These are phyloP conservation scores for Tricholoma sp. DNA, from an alignment of 768 basidiomycete species.

Conservation along the genomic window DNA sequence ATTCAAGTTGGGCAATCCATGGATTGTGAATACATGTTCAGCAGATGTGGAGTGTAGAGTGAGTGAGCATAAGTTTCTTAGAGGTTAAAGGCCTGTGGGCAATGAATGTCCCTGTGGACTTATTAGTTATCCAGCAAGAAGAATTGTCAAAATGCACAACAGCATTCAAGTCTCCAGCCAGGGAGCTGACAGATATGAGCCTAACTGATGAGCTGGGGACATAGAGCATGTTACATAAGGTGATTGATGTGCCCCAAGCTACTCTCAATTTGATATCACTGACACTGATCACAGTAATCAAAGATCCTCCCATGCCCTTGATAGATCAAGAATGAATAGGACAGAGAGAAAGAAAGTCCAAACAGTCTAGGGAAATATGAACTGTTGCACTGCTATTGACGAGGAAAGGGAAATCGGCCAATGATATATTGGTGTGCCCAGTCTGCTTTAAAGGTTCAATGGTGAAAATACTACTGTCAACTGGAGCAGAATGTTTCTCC, in stretches of 20 bases:
- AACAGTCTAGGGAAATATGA: constrained; percentile 16
- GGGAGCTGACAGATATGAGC: constrained; percentile 17
- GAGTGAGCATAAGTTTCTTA: not conserved
- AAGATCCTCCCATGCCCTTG: constrained; percentile 17
- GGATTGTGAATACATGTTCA: not conserved
- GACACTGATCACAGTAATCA: constrained; percentile 18
- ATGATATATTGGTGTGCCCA: not conserved
- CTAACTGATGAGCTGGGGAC: constrained; percentile 16
- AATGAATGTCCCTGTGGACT: not conserved
- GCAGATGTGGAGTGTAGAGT: not conserved
- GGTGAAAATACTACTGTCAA: no score
- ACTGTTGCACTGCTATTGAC: constrained; percentile 11
- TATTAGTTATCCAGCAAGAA: not conserved
- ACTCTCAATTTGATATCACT: constrained; percentile 18
- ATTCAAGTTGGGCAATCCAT: not conserved
- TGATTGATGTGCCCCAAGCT: constrained; percentile 8
- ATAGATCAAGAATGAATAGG: constrained; percentile 17
- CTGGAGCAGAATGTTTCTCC: not conserved
- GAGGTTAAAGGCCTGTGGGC: not conserved
- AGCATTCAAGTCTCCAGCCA: constrained; percentile 4
- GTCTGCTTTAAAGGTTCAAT: not conserved
- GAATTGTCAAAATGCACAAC: not conserved
- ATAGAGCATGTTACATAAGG: no score
- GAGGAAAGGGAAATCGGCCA: constrained; percentile 14
- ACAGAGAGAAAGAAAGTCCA: constrained; percentile 20